Base-by-base conservation (phyloP, 352 stramenopile genomes). In the Globisporangium heterothallicum region DNA sequence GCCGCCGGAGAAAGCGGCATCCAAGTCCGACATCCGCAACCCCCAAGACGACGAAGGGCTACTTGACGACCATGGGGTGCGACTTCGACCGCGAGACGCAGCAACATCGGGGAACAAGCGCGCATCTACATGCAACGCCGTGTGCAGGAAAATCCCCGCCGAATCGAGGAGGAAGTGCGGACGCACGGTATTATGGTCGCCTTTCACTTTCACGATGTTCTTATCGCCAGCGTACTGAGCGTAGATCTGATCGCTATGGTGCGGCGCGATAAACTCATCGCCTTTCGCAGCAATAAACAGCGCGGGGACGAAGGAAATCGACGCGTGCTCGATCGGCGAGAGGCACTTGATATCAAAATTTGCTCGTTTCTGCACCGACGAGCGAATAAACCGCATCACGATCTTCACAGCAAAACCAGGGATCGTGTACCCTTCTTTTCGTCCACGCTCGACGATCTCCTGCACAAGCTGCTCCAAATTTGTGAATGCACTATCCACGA, bases 401-500 rank as follows among this genome's bases (percentile, higher is more conserved):
- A 98, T 80, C 55, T 88, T 88, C 3, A 98, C 83, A 5, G 98
- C 61, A 63, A 98, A 90, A 9, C 68, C 80, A 1, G 94, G 94
- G 19, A 98, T 87, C 48, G 86, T 89, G 57, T 97, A 82, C 19
- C 96, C 96, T 64, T 98, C 87, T 19, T 97, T 79, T 4, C 93
- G 78, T 22, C 92, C 95, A 47, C 92, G 92, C 59, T 99, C 94
- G 4, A 99, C 96, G 51, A 99, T 96, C 64, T 99, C 97, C 66
- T 98, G 88, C 13, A 96, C 89, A 1, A 99, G 74, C 59, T 96
- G 74, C 18, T 95, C 90, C 41, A 99, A 78, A 70, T 97, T 96
- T 0, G 90, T 92, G 74, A 99, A 99, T 1, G 96, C 84, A 25
- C 88, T 98, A 70, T 99, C 97, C 6, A 99, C 78, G 48, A 99